Evolutionary conservation across 2,329 filamentous ascomycete genomes (phyloP), one percentile per base, ranked within the genome.

Genomic region (Stromatinia cepivora): DNA sequence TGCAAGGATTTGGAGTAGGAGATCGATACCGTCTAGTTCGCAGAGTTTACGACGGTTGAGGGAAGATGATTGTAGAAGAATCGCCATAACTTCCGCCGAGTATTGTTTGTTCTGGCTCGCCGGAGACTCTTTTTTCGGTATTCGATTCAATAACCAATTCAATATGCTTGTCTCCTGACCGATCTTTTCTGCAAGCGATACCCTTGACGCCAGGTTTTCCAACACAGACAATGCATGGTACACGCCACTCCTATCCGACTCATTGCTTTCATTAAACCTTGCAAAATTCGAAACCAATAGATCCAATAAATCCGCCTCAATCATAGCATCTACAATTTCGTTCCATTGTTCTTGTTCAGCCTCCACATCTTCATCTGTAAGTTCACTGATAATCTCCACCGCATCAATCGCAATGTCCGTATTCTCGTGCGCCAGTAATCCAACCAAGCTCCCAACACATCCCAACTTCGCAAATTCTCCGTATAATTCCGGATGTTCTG

Each of bases 51-150:
- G 81, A 57, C 92, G 84, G 75, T 93, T 93, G 50, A 85, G 80
- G 0, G 85, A 73, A 4, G 92, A 92, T 1, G 88, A 88, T 79
- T 97, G 94, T 25, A 94, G 85, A 11, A 99, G 82, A 67, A 99
- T 95, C 17, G 94, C 93, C 3, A 99, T 83, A 10, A 98, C 87
- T 80, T 99, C 95, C 22, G 94, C 93, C 0, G 93, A 87, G 78
- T 98, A 99, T 79, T 97, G 94, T 78, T 95, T 97, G 78, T 99
- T 99, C 78, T 99, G 95, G 7, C 88, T 85, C 0, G 96, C 87
- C 0, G 84, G 82, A 5, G 82, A 82, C 78, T 97, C 93, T 64
- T 85, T 85, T 69, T 84, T 85, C 74, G 91, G 88, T 71, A 93
- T 90, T 63, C 95, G 87, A 63, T 84, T 81, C 48, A 97, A 82